Conservation (phyloP, 306 rosid species). For the Glycine latifolia region DNA sequence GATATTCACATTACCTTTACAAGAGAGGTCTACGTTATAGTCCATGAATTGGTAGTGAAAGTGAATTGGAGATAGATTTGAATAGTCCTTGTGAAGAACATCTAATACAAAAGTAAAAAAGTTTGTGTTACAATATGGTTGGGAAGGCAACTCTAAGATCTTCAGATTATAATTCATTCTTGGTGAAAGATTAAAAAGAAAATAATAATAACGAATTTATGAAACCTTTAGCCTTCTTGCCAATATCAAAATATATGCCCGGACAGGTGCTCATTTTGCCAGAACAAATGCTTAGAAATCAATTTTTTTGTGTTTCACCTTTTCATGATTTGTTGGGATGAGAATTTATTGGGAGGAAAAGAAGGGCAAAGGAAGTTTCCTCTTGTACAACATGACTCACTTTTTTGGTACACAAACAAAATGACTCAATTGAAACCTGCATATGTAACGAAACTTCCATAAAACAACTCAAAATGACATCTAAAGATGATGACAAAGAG, state of each 20-base stretch:
- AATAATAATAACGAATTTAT: constrained; percentile 9
- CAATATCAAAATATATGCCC: constrained; percentile 62
- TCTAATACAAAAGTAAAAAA: constrained; percentile 51
- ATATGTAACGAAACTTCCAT: constrained; percentile 61
- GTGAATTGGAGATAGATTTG: constrained; percentile 53
- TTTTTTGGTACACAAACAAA: neutral
- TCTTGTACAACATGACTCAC: constrained; percentile 46
- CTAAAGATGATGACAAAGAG: too few relatives aligned
- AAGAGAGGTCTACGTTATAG: constrained; percentile 65
- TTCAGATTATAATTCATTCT: neutral
- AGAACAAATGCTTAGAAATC: constrained; percentile 39
- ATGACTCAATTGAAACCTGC: constrained; percentile 22
- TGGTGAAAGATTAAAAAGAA: constrained; percentile 22
- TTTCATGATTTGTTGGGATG: constrained; percentile 47
- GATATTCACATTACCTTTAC: constrained; percentile 58
- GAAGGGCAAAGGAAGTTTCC: constrained; percentile 66
- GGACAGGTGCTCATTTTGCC: constrained; percentile 58
- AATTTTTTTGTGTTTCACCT: constrained; percentile 29
- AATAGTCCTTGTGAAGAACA: constrained; percentile 71
- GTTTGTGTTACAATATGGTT: constrained; percentile 40
- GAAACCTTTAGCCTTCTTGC: constrained; percentile 78
- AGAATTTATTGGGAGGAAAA: constrained; percentile 52
- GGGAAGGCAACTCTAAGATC: constrained; percentile 25
- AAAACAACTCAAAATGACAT: too few relatives aligned
- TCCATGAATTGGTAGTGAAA: constrained; percentile 57